Percentiles rank a stretch among this genome's conserved stretches.
phyloP scores from a whole-genome alignment of 345 rosid genomes.

The Eucalyptus victrix region DNA sequence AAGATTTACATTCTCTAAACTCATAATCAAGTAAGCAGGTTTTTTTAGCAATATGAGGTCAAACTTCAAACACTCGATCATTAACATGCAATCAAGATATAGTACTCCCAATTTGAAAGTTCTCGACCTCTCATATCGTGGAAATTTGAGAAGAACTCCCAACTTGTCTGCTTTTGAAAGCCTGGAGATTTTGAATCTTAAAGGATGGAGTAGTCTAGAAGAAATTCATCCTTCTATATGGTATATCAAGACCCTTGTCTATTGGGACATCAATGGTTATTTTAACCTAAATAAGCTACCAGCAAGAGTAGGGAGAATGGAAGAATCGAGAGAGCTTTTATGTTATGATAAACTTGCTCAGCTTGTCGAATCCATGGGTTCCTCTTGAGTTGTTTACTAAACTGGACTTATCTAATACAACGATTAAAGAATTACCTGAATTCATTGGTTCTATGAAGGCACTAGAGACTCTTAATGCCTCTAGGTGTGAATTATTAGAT shows the following conservation, averaged over 20 bases:
- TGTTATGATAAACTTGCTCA: neutral
- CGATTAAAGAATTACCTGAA: neutral
- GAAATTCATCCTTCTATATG: neutral
- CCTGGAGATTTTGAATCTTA: neutral
- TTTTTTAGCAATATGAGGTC: neutral
- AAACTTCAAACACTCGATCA: neutral
- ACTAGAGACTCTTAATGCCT: neutral
- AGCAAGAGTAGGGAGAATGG: no score
- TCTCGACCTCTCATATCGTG: neutral
- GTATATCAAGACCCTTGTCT: neutral
- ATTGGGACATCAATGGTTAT: fast-evolving
- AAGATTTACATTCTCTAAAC: neutral
- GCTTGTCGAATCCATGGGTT: neutral
- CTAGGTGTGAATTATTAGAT: neutral
- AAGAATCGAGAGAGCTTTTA: no score
- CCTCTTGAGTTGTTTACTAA: neutral
- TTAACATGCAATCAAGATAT: neutral
- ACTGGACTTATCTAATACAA: fast-evolving
- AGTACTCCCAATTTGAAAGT: neutral
- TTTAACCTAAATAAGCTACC: no score
- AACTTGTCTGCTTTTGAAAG: no score
- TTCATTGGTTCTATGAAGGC: neutral
- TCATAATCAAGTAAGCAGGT: neutral
- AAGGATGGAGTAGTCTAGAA: fast-evolving
- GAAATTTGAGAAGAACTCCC: no score